These are phyloP conservation scores for Naganishia cerealis DNA, from an alignment of 1,284 basidiomycete genomes.

Conservation along the genomic window DNA sequence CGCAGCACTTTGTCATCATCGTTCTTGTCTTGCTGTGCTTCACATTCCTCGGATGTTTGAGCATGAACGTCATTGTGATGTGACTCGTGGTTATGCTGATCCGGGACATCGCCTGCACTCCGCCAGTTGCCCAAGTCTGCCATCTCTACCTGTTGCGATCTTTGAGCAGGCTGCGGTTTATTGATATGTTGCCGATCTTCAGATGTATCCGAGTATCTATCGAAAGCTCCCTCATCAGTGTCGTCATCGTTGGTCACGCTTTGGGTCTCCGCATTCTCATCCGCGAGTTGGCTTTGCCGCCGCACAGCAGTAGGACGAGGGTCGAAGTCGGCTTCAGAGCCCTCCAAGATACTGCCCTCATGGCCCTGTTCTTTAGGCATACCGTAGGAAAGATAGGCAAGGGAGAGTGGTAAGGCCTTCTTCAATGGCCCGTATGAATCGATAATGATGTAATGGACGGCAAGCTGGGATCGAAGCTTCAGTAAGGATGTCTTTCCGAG, in stretches of 20 bases:
- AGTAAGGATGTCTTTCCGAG: neutral
- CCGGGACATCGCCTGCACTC: neutral
- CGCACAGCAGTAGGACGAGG: constrained; percentile 23
- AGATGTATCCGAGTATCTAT: constrained; percentile 13
- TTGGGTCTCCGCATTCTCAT: neutral
- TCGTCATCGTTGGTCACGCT: neutral
- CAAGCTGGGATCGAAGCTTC: constrained; percentile 55
- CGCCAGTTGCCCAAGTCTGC: constrained; percentile 7
- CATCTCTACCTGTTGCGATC: constrained; percentile 21
- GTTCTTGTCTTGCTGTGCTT: constrained; percentile 15
- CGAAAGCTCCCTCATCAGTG: constrained; percentile 5
- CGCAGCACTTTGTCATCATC: neutral
- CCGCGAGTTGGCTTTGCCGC: constrained; percentile 2
- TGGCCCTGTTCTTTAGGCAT: constrained; percentile 47
- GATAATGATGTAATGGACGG: constrained; percentile 68
- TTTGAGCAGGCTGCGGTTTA: constrained; percentile 10
- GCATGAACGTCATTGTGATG: neutral
- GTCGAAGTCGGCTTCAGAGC: constrained; percentile 36
- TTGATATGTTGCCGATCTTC: constrained; percentile 16
- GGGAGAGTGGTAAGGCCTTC: constrained; percentile 68
- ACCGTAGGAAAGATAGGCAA: constrained; percentile 69
- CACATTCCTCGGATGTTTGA: constrained; percentile 4
- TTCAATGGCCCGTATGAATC: constrained; percentile 62
- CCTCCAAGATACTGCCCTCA: constrained; percentile 41
- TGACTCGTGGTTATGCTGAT: neutral